Base-by-base conservation (phyloP, 1,284 basidiomycete genomes). In the Takashimella koratensis region DNA sequence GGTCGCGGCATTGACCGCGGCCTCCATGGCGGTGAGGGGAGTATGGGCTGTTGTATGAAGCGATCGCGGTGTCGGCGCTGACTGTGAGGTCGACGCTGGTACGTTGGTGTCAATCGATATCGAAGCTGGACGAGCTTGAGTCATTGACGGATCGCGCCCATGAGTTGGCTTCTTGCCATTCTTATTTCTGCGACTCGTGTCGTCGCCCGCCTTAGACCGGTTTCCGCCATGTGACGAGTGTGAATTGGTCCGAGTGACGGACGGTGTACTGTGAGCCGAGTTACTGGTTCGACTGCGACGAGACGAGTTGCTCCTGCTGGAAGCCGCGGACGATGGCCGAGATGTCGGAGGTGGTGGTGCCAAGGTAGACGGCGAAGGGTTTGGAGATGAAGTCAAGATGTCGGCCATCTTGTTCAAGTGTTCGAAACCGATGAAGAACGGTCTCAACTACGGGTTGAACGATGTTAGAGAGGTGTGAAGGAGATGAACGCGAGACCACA, bases 11-110 rank as follows among this genome's bases (percentile, higher is more conserved):
- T 66, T 67, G n/a, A 59, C 58, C 0, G 72, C 72, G 4, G 71
- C 71, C 44, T 73, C 67, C 60, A 73, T 61, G 8, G 72, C 72
- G 11, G 65, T 63, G 23, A 65, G 56, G 0, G 72, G 68, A 2
- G 65, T 56, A 10, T 65, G 66, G 2, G 59, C 54, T 12, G 58
- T 41, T 10, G 68, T 60, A 49, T 66, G 67, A 10, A 74, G 50
- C 10, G 66, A 66, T 23, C 64, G 60, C 20, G 36, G 27, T 22
- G 25, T 51, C 45, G 27, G 44, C 50, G 30, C 5, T 25, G 20
- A 27, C 47, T 26, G 21, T 13, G 54, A 57, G 23, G 55, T 39
- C n/a, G 55, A 49, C 36, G 53, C 52, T 26, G 48, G 39, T 3
- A 53, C 20, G 19, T n/a, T 47, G 2, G 45, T 10, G n/a, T n/a